Evolutionary conservation across 768 basidiomycete species (phyloP), one percentile per base, ranked within the genome.

Genomic region (Xerocomus brunneocitrinus): DNA sequence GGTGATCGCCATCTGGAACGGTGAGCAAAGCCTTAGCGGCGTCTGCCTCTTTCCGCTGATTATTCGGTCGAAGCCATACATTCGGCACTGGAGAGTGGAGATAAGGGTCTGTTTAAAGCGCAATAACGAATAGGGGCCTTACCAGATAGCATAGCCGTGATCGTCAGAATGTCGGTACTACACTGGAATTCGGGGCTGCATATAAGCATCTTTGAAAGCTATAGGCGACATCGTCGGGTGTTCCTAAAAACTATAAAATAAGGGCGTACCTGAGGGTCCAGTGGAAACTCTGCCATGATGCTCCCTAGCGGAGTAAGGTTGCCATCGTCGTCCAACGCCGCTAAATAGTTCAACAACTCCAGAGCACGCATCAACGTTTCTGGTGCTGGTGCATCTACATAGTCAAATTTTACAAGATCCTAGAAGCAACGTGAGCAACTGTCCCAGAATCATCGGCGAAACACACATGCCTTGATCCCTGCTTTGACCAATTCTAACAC

Each of bases 311-410:
- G 71, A 1, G 97, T 98, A 53, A 99, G 69, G 48, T 91, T 84
- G 10, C 97, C 95, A 3, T 97, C 93, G 61, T 98, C 94, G 64
- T 98, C 93, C 55, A 99, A 75, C 1, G 95, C 95, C 6, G 87
- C 83, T 41, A 98, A 79, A 69, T 85, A 95, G 65, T 98, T 95
- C 44, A 99, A 78, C 34, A 98, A 72, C 68, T 98, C 97, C 49
- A 99, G 74, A 9, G 95, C 95, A 52, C 95, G 85, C 94, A 98
- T 97, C 45, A 98, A 79, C 1, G 95, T 98, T 65, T 99, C 94
- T 16, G 93, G 92, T 13, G 93, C 94, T 3, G 94, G 94, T 0
- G 91, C 90, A 67, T 97, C 93, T 59, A 93, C 86, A 58, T 91
- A 94, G 66, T 92, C 90, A 62, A 94, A 94, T 44, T 72, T 73